Evolutionary conservation across 1,284 basidiomycete genomes (phyloP).

Genomic region (Cronartium quercuum): DNA sequence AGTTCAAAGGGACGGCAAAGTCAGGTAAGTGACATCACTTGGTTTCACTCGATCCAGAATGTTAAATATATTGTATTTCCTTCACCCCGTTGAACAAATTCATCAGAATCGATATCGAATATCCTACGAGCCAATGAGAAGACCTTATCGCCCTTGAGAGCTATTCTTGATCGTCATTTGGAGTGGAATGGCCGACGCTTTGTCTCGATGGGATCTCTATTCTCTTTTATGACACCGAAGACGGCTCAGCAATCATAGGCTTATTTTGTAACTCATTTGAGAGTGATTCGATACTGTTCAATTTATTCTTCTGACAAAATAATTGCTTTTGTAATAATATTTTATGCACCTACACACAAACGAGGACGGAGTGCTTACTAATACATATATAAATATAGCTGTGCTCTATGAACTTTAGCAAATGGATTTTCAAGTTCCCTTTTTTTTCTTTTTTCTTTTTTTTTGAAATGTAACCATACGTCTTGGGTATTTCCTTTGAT

Average conservation of each 20-base stretch:
- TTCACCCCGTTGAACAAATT: not conserved
- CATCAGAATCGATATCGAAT: slow-evolving; percentile 17
- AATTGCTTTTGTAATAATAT: too few species aligned
- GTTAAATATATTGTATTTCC: not conserved
- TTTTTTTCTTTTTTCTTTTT: too few species aligned
- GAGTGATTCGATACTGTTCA: too few species aligned
- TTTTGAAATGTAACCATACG: too few species aligned
- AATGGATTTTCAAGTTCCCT: too few species aligned
- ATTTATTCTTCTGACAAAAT: too few species aligned
- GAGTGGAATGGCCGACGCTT: slow-evolving; percentile 75
- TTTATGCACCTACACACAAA: too few species aligned
- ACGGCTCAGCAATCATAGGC: not conserved
- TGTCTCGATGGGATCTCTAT: slow-evolving; percentile 70
- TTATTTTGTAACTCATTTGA: not conserved
- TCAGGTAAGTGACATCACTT: slow-evolving; percentile 10
- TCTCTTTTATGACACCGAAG: slow-evolving; percentile 62
- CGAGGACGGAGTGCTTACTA: too few species aligned
- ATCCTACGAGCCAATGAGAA: slow-evolving; percentile 26
- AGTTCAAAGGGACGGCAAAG: slow-evolving; percentile 48
- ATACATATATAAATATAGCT: too few species aligned
- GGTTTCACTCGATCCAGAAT: not conserved
- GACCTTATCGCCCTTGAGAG: slow-evolving; percentile 55
- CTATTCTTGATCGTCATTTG: slow-evolving; percentile 67
- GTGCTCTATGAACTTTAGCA: too few species aligned
- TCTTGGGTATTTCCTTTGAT: too few species aligned